phyloP scores from a whole-genome alignment of 2,329 filamentous ascomycete species.

The Endothia cerciana region DNA sequence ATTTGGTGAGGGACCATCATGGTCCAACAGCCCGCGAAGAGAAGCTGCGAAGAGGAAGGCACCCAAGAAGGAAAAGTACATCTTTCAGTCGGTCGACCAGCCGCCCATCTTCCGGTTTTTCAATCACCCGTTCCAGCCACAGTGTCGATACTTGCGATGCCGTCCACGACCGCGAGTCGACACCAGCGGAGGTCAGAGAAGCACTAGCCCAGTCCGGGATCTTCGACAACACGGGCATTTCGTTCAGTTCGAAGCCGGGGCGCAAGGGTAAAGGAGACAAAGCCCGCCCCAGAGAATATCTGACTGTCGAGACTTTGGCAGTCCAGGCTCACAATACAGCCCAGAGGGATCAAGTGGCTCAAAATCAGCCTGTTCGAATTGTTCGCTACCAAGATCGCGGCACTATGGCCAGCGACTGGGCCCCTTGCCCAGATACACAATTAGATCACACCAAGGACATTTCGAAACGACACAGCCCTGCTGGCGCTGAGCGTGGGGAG shows the following conservation, averaged over 20 bases:
- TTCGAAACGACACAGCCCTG: not conserved
- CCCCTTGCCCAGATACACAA: not conserved
- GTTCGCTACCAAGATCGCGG: conserved; percentile 32
- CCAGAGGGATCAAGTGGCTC: not conserved
- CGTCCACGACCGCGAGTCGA: not conserved
- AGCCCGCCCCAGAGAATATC: not conserved
- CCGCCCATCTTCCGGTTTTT: not conserved
- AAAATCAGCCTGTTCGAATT: conserved; percentile 22
- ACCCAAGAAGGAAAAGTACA: conserved; percentile 27
- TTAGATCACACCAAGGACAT: not conserved
- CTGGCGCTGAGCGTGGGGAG: not conserved
- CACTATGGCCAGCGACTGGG: conserved; percentile 21
- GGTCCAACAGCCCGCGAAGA: no score
- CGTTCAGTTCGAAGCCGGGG: not conserved
- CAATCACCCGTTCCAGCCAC: not conserved
- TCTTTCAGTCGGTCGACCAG: conserved; percentile 34
- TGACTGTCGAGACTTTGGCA: not conserved
- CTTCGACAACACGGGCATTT: conserved; percentile 14
- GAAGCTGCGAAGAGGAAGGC: not conserved
- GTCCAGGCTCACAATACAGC: not conserved
- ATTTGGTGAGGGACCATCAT: not conserved
- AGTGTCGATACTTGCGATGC: no score
- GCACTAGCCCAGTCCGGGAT: conserved; percentile 10
- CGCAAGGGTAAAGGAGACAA: no score
- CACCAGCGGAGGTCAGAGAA: not conserved